Conservation (phyloP, 169 alveolate species). For the Plasmodium yoelii region DNA sequence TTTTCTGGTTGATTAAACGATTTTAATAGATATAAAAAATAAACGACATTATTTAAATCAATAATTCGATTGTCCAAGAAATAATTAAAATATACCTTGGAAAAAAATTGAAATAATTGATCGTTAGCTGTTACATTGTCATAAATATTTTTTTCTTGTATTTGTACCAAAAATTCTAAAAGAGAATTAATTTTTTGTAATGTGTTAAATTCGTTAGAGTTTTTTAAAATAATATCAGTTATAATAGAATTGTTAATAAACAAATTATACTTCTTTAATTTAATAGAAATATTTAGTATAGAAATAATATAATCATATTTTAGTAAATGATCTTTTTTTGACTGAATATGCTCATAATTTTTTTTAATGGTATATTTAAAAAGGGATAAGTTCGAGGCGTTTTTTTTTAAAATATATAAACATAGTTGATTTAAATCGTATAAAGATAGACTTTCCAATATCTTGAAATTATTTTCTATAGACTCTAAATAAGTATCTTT, state of each 20-base stretch:
- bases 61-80: slow-evolving; percentile 8
- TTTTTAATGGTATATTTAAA: slow-evolving; percentile 32
- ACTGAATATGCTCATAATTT: slow-evolving; percentile 42
- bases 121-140: neutral
- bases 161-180: slow-evolving; percentile 8
- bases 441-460: slow-evolving; percentile 39
- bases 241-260: slow-evolving; percentile 22
- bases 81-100: slow-evolving; percentile 19
- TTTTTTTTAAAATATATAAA: slow-evolving; percentile 47
- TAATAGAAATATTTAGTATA: slow-evolving; percentile 16
- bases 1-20: slow-evolving; percentile 9
- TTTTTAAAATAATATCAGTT: slow-evolving; percentile 35
- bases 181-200: slow-evolving; percentile 29
- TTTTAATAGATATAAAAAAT: slow-evolving; percentile 36
- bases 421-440: slow-evolving; percentile 63
- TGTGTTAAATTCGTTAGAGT: slow-evolving; percentile 21
- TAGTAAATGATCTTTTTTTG: neutral
- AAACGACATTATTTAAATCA: slow-evolving; percentile 29
- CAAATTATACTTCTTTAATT: slow-evolving; percentile 47
- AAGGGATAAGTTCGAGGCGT: slow-evolving; percentile 35
- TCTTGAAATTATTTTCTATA: slow-evolving; percentile 16
- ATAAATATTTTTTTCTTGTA: slow-evolving; percentile 11
- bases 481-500: slow-evolving; percentile 58
- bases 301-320: slow-evolving; percentile 33
- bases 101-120: neutral